Evolutionary conservation across 169 alveolate genomes (phyloP), one percentile per base, ranked within the genome.

Genomic region (Eimeria mitis): DNA sequence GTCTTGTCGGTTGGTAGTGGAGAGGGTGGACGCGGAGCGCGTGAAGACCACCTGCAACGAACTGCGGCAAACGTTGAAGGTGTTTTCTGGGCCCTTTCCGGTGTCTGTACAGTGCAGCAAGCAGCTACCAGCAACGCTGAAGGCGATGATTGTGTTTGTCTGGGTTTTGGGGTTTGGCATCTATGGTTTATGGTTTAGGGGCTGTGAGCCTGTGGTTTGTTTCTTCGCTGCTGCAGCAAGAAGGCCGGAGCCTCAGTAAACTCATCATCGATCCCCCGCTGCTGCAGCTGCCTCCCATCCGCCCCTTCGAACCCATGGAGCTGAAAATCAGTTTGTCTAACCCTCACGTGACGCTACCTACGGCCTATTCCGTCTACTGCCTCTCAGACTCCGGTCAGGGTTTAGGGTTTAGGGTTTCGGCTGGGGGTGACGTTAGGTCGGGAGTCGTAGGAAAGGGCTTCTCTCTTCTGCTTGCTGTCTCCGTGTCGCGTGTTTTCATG

Each of bases 241-340:
- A 85, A 47, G 91, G 91, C 75, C 91, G 91, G 49, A 37, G 79
- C 91, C 91, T 85, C 91, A 85, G 91, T 79, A 85, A 85, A 52
- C 78, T 85, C 31, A 23, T 85, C 16, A 84, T 92, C 85, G 96
- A 92, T 16, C 96, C 96, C 31, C 96, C 96, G 31, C 76, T 92
- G 56, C 88, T 92, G 34, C 92, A 92, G 31, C 96, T 92, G 71
- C 96, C 96, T 13, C 96, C 96, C n/a, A 73, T 92, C 49, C 96
- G 96, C 37, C 92, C 96, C 21, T 92, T 61, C 65, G 96, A 92
- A 28, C 96, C 96, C 11, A 73, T 92, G 63, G 79, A 87, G 42
- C 65, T 92, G 44, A 79, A 88, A 70, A 79, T 92, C 37, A 59
- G 96, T 84, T 47, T 92, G 47, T 92, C 96, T n/a, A 92, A 92